Evolutionary conservation across 768 basidiomycete genomes (phyloP).

Genomic region (Mycena capillaripes): DNA sequence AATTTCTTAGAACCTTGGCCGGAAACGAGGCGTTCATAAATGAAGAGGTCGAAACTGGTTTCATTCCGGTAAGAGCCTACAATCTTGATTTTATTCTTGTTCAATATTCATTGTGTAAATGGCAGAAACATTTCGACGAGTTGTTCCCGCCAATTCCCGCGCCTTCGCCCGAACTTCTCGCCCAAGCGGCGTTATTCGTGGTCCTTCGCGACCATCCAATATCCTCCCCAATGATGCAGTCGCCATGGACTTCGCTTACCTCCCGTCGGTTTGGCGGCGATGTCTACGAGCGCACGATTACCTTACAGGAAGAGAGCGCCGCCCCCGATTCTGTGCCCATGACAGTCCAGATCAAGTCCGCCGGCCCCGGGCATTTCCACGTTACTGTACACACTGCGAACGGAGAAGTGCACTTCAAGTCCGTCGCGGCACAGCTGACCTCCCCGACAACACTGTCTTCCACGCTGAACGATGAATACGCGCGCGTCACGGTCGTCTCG

Average conservation of each 20-base stretch:
- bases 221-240: constrained; percentile 45
- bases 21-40: constrained; percentile 82
- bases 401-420: constrained; percentile 55
- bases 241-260: constrained; percentile 79
- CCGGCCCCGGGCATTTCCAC: constrained; percentile 62
- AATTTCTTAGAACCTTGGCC: constrained; percentile 86
- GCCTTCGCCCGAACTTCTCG: constrained; percentile 75
- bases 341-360: constrained; percentile 56
- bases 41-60: constrained; percentile 91
- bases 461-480: constrained; percentile 64
- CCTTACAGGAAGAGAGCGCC: constrained; percentile 70
- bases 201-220: constrained; percentile 71
- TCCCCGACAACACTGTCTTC: constrained; percentile 67
- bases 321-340: constrained; percentile 52
- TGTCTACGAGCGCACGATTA: constrained; percentile 71
- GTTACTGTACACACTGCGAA: constrained; percentile 60
- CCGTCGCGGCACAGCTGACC: constrained; percentile 69
- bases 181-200: constrained; percentile 85
- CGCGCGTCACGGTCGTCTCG: constrained; percentile 79
- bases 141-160: constrained; percentile 79
- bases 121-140: constrained; percentile 84
- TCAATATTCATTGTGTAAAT: constrained; percentile 4
- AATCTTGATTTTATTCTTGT: constrained; percentile 6
- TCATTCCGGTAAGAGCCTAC: constrained; percentile 75
- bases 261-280: constrained; percentile 88